Evolutionary conservation across 2,329 filamentous ascomycete genomes (phyloP).

Genomic region (Trichoderma cornu-damae): DNA sequence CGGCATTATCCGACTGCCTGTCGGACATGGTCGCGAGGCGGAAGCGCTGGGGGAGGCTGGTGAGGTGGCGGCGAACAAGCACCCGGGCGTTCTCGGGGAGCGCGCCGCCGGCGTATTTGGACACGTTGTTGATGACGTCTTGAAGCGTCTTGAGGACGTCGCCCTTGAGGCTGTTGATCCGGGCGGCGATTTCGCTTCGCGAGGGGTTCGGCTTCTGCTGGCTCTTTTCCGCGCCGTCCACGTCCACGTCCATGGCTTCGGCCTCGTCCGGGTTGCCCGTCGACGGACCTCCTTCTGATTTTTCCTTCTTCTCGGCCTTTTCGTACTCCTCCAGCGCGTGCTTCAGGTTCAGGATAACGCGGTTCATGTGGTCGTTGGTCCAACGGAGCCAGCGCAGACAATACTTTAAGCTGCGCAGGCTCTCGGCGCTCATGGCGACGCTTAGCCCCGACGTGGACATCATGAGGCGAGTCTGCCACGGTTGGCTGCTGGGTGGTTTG

Average conservation of each 20-base stretch:
- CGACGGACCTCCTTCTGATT: slow-evolving; percentile 11
- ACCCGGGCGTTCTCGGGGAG: slow-evolving; percentile 82
- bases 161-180: slow-evolving; percentile 61
- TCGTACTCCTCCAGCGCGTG: slow-evolving; percentile 78
- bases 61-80: slow-evolving; percentile 77
- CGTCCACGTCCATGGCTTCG: slow-evolving; percentile 10
- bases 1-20: slow-evolving; percentile 25
- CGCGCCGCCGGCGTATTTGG: slow-evolving; percentile 84
- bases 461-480: slow-evolving; percentile 79
- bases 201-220: slow-evolving; percentile 28
- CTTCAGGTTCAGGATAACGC: slow-evolving; percentile 68
- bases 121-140: slow-evolving; percentile 77
- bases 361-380: slow-evolving; percentile 76
- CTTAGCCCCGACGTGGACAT: slow-evolving; percentile 88
- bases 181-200: slow-evolving; percentile 47
- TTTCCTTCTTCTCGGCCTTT: slow-evolving; percentile 25
- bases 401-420: slow-evolving; percentile 75
- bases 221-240: slow-evolving; percentile 12
- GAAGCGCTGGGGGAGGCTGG: slow-evolving; percentile 79
- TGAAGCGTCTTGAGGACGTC: slow-evolving; percentile 77
- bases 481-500: slow-evolving; percentile 29
- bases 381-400: slow-evolving; percentile 75
- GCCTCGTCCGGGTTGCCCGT: neutral
- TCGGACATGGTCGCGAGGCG: slow-evolving; percentile 58
- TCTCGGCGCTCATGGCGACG: slow-evolving; percentile 86